Evolutionary conservation across 768 basidiomycete species (phyloP).

Genomic region (Xerocomellus dryophilus): DNA sequence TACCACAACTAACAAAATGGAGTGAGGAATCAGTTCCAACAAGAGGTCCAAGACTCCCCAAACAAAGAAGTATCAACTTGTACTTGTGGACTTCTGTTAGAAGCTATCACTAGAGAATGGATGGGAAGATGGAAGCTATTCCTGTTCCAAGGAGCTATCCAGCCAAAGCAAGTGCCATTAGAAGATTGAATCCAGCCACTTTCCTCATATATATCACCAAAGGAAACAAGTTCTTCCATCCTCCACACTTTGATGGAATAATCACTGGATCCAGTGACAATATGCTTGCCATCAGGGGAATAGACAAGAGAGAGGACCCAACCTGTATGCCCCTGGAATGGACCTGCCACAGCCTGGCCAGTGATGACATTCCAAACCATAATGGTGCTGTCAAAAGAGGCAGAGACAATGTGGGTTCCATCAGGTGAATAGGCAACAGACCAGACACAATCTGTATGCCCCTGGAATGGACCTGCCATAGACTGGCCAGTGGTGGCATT

Average conservation of each 20-base stretch:
- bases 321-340: neutral
- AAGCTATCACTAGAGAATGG: neutral
- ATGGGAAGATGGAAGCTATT: neutral
- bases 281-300: neutral
- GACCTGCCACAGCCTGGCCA: neutral
- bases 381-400: neutral
- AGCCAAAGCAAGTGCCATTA: neutral
- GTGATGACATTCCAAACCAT: neutral
- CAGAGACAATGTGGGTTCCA: no score
- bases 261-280: neutral
- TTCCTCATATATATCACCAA: neutral
- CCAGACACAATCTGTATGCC: slow-evolving; percentile 2
- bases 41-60: neutral
- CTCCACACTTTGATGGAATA: no score
- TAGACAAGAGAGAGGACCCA: neutral
- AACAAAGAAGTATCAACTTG: neutral
- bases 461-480: no score
- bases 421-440: slow-evolving; percentile 6
- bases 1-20: no score
- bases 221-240: neutral
- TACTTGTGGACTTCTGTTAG: neutral
- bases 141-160: slow-evolving; percentile 9
- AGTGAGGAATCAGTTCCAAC: no score
- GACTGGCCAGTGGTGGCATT: no score
- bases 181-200: slow-evolving; percentile 10